These are phyloP conservation scores for Pseudopithomyces maydicus DNA, from an alignment of 2,329 filamentous ascomycete species.

Conservation along the genomic window DNA sequence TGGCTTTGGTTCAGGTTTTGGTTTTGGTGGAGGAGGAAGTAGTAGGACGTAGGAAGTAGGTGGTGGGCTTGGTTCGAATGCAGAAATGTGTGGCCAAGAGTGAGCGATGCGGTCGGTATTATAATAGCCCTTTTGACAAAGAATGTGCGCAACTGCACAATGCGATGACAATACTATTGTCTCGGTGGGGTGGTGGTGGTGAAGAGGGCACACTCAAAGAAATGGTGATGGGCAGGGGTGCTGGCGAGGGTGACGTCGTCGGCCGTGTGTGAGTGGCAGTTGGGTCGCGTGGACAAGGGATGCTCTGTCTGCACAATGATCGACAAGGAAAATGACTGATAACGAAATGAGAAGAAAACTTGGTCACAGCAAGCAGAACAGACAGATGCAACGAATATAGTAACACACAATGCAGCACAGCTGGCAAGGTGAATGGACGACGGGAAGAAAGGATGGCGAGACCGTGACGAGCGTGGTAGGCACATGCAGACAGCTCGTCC, in stretches of 20 bases:
- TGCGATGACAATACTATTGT: slow-evolving; percentile 8
- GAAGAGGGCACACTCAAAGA: slow-evolving; percentile 3
- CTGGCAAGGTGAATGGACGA: slow-evolving; percentile 11
- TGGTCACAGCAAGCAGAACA: slow-evolving; percentile 12
- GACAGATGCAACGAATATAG: slow-evolving; percentile 10
- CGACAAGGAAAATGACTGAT: slow-evolving; percentile 19
- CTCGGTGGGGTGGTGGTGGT: not conserved
- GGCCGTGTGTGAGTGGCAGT: slow-evolving; percentile 19
- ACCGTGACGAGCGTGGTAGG: not conserved
- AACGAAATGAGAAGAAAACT: not conserved
- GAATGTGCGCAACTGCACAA: not conserved
- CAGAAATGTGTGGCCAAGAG: not conserved
- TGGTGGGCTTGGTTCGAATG: not conserved
- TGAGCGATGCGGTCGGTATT: not conserved
- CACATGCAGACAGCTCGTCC: slow-evolving; percentile 3
- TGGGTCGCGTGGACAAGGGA: slow-evolving; percentile 19
- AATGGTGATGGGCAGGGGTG: slow-evolving; percentile 10
- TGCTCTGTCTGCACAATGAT: slow-evolving; percentile 32
- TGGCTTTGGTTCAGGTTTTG: not conserved
- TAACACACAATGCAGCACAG: slow-evolving; percentile 14
- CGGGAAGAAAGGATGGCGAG: slow-evolving; percentile 6
- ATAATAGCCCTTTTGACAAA: not conserved
- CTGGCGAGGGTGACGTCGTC: slow-evolving; percentile 25
- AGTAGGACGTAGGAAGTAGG: not conserved
- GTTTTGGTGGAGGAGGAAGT: not conserved